These are phyloP conservation scores for Lanzia echinophila DNA, from an alignment of 2,329 filamentous ascomycete genomes.

Conservation along the genomic window DNA sequence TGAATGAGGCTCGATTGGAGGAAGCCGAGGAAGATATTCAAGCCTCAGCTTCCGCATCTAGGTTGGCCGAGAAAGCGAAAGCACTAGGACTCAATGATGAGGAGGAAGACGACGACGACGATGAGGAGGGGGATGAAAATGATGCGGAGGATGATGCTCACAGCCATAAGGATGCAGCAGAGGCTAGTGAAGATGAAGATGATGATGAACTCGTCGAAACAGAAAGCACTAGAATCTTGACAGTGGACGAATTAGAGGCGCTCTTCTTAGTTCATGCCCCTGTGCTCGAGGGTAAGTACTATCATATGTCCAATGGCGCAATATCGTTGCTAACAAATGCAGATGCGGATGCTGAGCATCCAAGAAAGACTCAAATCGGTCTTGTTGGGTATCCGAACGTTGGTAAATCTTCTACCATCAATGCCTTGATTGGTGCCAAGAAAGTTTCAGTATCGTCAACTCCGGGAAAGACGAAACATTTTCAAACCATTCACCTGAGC, in stretches of 20 bases:
- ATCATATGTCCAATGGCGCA: not conserved
- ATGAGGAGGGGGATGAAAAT: conserved; percentile 12
- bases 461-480: conserved; percentile 98
- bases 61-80: conserved; percentile 31
- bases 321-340: conserved; percentile 20
- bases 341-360: conserved; percentile 40
- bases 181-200: conserved; percentile 27
- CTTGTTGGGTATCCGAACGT: conserved; percentile 98
- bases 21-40: conserved; percentile 19
- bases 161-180: conserved; percentile 23
- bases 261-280: conserved; percentile 76
- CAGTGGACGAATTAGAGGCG: conserved; percentile 84
- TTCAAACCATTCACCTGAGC: conserved; percentile 94
- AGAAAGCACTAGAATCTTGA: conserved; percentile 68
- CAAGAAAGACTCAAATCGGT: conserved; percentile 76
- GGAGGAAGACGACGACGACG: conserved; percentile 31
- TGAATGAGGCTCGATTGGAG: conserved; percentile 63
- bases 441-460: conserved; percentile 98
- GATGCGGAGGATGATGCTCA: conserved; percentile 16
- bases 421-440: conserved; percentile 95
- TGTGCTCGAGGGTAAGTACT: conserved; percentile 44
- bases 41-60: conserved; percentile 14
- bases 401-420: conserved; percentile 98
- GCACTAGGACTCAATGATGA: conserved; percentile 35
- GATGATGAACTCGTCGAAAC: conserved; percentile 27